Base-by-base conservation (phyloP, 345 rosid species). In the Cardamine resedifolia region DNA sequence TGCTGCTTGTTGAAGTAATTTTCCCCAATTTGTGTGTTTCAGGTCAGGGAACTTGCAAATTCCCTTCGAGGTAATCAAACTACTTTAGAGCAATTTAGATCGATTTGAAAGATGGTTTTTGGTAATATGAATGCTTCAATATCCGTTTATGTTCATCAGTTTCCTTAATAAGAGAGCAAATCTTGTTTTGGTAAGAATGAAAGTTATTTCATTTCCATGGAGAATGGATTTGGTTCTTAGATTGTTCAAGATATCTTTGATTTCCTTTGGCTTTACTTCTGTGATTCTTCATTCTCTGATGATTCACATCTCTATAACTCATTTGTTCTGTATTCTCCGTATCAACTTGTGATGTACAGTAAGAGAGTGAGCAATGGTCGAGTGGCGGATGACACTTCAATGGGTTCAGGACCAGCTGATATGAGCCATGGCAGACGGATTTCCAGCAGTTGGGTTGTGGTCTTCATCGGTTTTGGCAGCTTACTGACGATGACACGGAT, bases 41-140 rank as follows among this genome's bases (percentile, higher is more conserved):
- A 74, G 77, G 72, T 75, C 73, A 51, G n/a, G 78, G 78, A 75
- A 75, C 63, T 67, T 75, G 78, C 73, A 75, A 43, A 24, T 68
- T 7, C 36, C 78, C 78, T 67, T 75, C 78, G 47, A 75, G 78
- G 78, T 75, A 64, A 55, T 5, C 2, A 19, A 24, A 44, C 59
- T 45, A n/a, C 4, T 30, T 34, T n/a, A 43, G 19, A 28, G 20
- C 10, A 11, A 39, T 18, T 23, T 11, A 18, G 34, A 18, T 34
- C 2, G 8, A 18, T 61, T 14, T 10, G 3, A 15, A 15, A 16
- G 26, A 30, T 21, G 12, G 59, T 70, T 60, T 21, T 60, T 23
- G 7, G 16, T 56, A 36, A 2, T 63, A n/a, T 14, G 20, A 30
- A 27, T 18, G 7, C 31, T 59, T 16, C 47, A 60, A 9, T 60